Evolutionary conservation across 208 protist genomes (phyloP).

Genomic region (Trypanosoma congolense): DNA sequence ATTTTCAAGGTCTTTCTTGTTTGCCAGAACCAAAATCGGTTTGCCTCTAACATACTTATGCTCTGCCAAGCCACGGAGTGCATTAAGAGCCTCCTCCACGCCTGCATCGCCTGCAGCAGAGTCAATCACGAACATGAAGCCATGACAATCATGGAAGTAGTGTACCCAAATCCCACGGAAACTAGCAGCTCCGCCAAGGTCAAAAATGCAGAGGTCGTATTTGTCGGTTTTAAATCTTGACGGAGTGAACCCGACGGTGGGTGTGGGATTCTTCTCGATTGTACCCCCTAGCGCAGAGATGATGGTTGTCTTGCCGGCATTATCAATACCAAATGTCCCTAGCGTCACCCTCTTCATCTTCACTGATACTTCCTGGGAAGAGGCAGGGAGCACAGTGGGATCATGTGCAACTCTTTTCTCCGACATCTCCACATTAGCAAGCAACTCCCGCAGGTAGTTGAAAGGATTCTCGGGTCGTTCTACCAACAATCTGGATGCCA

Average conservation of each 20-base stretch:
- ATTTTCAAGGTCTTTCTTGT: slow-evolving; percentile 98
- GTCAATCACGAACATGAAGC: slow-evolving; percentile 87
- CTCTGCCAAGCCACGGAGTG: slow-evolving; percentile 73
- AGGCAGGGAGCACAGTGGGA: slow-evolving; percentile 60
- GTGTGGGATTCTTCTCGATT: slow-evolving; percentile 87
- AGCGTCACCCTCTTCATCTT: slow-evolving; percentile 65
- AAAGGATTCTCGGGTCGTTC: slow-evolving; percentile 86
- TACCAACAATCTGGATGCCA: slow-evolving; percentile 82
- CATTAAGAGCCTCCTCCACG: slow-evolving; percentile 58
- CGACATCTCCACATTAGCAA: slow-evolving; percentile 64
- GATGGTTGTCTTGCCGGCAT: slow-evolving; percentile 98
- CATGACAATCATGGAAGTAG: slow-evolving; percentile 90
- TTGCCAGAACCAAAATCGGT: slow-evolving; percentile 98
- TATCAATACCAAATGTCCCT: slow-evolving; percentile 84
- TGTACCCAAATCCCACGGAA: slow-evolving; percentile 90
- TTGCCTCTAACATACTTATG: slow-evolving; percentile 94
- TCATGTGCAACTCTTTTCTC: slow-evolving; percentile 78
- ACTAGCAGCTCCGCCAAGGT: slow-evolving; percentile 84
- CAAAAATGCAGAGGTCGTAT: slow-evolving; percentile 88
- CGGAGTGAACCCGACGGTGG: slow-evolving; percentile 87
- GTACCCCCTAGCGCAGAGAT: slow-evolving; percentile 97
- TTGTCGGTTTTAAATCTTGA: slow-evolving; percentile 81
- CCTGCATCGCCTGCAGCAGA: slow-evolving; percentile 53
- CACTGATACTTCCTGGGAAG: slow-evolving; percentile 1
- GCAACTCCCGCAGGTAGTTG: slow-evolving; percentile 70